Base-by-base conservation (phyloP, 2,329 filamentous ascomycete genomes). In the Fusarium nurragi region DNA sequence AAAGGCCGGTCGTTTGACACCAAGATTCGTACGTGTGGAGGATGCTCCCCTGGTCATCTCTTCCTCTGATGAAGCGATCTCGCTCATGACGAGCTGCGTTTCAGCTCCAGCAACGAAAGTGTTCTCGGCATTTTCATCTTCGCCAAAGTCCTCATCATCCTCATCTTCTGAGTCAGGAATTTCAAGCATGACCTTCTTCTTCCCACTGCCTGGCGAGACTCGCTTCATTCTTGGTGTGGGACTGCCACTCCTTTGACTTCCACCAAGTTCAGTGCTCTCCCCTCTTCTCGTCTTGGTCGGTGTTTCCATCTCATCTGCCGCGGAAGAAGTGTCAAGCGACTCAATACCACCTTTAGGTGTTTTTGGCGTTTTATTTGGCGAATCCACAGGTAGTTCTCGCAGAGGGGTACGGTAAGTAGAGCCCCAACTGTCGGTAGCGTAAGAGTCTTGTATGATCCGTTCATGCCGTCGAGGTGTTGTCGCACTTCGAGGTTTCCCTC, bases 161-260 rank as follows among this genome's bases (percentile, higher is more conserved):
- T 82, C 81, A 12, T 80, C 81, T 34, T 85, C 83, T 2, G 83
- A 83, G 57, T 85, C 83, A 1, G 83, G 80, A 26, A 85, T 84
- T 54, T 84, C 81, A 19, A 70, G 52, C 19, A 67, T 44, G 5
- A 55, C 64, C 16, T 39, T 64, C 26, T 64, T 65, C 32, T 65
- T 68, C 3, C 54, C 61, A 25, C 54, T 65, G 1, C 55, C 55
- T 9, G 71, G 60, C 4, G 71, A 65, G 16, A 64, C 59, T 23
- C 30, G 44, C 30, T 69, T 72, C 54, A 65, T 68, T 28, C 21
- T 65, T 45, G 69, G 69, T 4, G 70, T 64, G 16, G 69, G 60
- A 22, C 56, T 70, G 14, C 51, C 52, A 28, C 58, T 36, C 50
- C 49, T 46, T 54, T 56, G 49, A 18, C 64, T 60, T 25, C 45